phyloP scores from a whole-genome alignment of 2,329 filamentous ascomycete genomes.

The Colletotrichum endophyticum region DNA sequence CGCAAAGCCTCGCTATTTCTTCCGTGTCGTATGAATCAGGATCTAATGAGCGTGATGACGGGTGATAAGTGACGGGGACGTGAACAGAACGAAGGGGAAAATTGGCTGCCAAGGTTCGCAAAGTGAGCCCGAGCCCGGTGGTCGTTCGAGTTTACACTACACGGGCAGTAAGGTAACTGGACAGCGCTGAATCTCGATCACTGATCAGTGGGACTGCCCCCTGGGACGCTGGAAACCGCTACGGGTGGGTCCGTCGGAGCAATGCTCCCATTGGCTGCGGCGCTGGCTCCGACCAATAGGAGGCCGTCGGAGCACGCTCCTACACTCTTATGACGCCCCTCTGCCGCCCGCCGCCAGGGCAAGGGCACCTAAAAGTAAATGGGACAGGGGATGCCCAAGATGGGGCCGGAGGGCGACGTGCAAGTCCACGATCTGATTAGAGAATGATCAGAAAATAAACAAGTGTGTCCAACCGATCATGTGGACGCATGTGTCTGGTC shows the following conservation, averaged over 20 bases:
- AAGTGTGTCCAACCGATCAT: neutral
- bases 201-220: neutral
- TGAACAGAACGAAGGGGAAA: neutral
- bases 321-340: neutral
- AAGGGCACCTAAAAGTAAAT: neutral
- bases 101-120: neutral
- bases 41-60: neutral
- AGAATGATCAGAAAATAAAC: neutral
- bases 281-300: neutral
- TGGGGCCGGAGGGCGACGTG: neutral
- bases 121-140: neutral
- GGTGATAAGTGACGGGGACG: neutral
- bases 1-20: neutral
- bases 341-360: neutral
- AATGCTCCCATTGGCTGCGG: neutral
- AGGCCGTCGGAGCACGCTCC: slow-evolving; percentile 14
- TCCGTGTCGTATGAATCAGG: neutral
- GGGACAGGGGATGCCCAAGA: neutral
- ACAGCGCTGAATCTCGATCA: neutral
- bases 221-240: neutral
- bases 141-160: neutral
- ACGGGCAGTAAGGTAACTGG: too few species aligned
- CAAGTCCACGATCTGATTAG: neutral
- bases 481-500: neutral
- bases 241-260: neutral